These are phyloP conservation scores for Syncephalastrum contaminatum DNA, from an alignment of 371 early-diverging fungal genomes.

Conservation along the genomic window DNA sequence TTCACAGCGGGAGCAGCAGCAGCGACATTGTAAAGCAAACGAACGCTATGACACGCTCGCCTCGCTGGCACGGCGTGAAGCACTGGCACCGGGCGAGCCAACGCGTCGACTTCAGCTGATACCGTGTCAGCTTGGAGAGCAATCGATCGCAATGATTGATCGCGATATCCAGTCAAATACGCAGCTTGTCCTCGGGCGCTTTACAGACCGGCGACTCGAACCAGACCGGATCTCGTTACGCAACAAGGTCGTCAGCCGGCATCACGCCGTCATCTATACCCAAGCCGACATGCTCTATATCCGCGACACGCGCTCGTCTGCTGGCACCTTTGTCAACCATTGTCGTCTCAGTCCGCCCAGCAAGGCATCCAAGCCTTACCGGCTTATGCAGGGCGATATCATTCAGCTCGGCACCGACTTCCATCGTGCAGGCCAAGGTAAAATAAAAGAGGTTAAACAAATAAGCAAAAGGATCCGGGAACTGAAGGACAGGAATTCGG, in stretches of 20 bases:
- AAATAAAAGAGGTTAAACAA: slow-evolving; percentile 1
- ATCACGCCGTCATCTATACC: slow-evolving; percentile 21
- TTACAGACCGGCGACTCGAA: slow-evolving; percentile 60
- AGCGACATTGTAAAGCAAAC: not conserved
- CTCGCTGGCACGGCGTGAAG: slow-evolving; percentile 31
- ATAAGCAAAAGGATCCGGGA: not conserved
- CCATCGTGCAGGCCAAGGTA: slow-evolving; percentile 88
- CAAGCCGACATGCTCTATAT: slow-evolving; percentile 63
- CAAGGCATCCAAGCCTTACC: slow-evolving; percentile 75
- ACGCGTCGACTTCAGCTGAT: too few relatives aligned
- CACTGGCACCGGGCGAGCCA: too few relatives aligned
- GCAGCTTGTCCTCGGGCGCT: slow-evolving; percentile 69
- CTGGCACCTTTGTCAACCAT: slow-evolving; percentile 95
- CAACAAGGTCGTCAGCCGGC: slow-evolving; percentile 23
- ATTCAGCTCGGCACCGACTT: slow-evolving; percentile 94
- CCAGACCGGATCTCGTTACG: slow-evolving; percentile 59
- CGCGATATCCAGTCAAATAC: slow-evolving; percentile 63
- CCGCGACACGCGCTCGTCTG: slow-evolving; percentile 89
- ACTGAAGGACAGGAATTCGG: too few relatives aligned
- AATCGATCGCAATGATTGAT: slow-evolving; percentile 63
- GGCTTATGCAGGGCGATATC: slow-evolving; percentile 85
- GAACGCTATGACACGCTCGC: slow-evolving; percentile 38
- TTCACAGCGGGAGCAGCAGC: slow-evolving; percentile 1
- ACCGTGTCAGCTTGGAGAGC: too few relatives aligned
- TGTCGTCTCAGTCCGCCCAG: slow-evolving; percentile 82